Percentiles rank a stretch among this genome's conserved stretches.
Evolutionary conservation across 176 grass and related monocot species (phyloP).

Genomic region (sorghum (Sorghum bicolor)): Sorghum_bicolor_NCBIv3 NC_012876.2:8479001-8479500

Average conservation of each 20-base stretch:
- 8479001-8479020: neutral
- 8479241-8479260: neutral
- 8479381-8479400: neutral
- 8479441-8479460: neutral
- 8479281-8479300: neutral
- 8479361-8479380: neutral
- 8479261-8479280: neutral
- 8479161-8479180: neutral
- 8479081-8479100: neutral
- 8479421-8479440: no score
- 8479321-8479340: neutral
- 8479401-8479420: neutral
- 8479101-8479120: no score
- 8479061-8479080: no score
- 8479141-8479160: neutral
- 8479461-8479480: neutral
- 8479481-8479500: slow-evolving; percentile 14
- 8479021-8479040: neutral
- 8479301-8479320: neutral
- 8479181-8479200: neutral
- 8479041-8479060: neutral
- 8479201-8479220: neutral
- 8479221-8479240: neutral
- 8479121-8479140: neutral
- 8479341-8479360: neutral